phyloP scores from a whole-genome alignment of 106 monocot species.

The Dendrobium huoshanense region DNA sequence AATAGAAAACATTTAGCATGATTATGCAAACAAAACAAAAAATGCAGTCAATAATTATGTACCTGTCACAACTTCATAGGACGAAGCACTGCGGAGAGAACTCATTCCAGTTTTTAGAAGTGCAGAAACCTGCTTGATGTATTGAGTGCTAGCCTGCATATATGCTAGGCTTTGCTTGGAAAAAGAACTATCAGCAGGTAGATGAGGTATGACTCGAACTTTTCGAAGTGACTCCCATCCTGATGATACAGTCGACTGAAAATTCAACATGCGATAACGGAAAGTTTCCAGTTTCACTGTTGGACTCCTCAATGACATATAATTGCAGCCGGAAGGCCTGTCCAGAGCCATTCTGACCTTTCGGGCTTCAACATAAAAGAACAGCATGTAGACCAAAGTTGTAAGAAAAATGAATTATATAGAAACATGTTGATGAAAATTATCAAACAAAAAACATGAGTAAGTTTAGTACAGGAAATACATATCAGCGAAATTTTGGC shows the following conservation, averaged over 20 bases:
- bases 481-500: background rate
- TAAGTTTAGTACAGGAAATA: background rate
- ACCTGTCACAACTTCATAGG: constrained; percentile 55
- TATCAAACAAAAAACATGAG: background rate
- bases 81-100: constrained; percentile 60
- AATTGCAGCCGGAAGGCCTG: constrained; percentile 83
- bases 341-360: constrained; percentile 82
- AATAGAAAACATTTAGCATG: background rate
- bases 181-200: constrained; percentile 64
- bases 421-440: background rate
- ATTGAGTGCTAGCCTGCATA: constrained; percentile 79
- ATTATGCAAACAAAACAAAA: background rate
- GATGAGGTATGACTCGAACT: constrained; percentile 58
- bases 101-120: constrained; percentile 75
- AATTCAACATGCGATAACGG: constrained; percentile 53
- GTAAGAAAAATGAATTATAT: background rate
- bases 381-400: background rate
- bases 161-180: constrained; percentile 85
- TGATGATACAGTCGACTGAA: constrained; percentile 67
- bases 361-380: constrained; percentile 49
- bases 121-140: constrained; percentile 82
- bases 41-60: background rate
- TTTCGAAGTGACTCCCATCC: constrained; percentile 81
- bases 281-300: constrained; percentile 55
- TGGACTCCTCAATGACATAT: constrained; percentile 44